Conservation (phyloP, 208 protist genomes). For the Leptomonas pyrrhocoris region DNA sequence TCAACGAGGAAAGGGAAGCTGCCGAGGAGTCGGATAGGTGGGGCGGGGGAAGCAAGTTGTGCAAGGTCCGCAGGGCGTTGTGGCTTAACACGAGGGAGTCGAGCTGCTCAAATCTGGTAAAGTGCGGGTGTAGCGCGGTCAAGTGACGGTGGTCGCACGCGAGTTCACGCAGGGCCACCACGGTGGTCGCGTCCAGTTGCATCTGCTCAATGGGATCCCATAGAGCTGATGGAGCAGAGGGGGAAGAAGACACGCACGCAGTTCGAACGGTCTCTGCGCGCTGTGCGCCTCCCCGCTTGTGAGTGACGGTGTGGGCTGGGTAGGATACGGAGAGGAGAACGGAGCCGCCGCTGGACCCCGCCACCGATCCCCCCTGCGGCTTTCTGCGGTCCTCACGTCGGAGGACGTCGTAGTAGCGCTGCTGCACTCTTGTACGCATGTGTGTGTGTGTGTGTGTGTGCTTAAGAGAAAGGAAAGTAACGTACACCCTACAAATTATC, state of each 20-base stretch:
- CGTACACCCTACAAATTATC: too few species aligned
- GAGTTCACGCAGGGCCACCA: constrained; percentile 47
- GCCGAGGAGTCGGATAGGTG: neutral
- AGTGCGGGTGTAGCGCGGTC: constrained; percentile 64
- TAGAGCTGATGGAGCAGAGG: constrained; percentile 10
- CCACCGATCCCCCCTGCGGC: neutral
- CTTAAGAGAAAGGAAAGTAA: too few species aligned
- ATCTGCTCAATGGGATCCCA: constrained; percentile 67
- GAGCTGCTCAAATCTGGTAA: constrained; percentile 66
- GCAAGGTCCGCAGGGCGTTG: constrained; percentile 58
- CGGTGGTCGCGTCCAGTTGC: constrained; percentile 38
- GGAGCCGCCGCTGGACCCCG: neutral
- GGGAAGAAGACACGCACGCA: neutral
- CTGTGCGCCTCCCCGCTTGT: neutral
- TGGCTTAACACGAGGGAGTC: constrained; percentile 62
- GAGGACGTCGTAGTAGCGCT: constrained; percentile 40
- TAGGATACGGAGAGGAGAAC: neutral
- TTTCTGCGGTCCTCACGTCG: constrained; percentile 29
- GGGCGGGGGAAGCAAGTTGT: constrained; percentile 41
- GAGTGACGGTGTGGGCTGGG: too few species aligned
- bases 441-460: neutral
- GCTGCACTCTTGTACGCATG: constrained; percentile 31
- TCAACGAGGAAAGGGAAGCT: neutral
- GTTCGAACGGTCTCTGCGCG: neutral
- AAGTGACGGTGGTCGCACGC: constrained; percentile 50